phyloP scores from a whole-genome alignment of 768 basidiomycete species.

The Rubroboletus pulcherrimus region DNA sequence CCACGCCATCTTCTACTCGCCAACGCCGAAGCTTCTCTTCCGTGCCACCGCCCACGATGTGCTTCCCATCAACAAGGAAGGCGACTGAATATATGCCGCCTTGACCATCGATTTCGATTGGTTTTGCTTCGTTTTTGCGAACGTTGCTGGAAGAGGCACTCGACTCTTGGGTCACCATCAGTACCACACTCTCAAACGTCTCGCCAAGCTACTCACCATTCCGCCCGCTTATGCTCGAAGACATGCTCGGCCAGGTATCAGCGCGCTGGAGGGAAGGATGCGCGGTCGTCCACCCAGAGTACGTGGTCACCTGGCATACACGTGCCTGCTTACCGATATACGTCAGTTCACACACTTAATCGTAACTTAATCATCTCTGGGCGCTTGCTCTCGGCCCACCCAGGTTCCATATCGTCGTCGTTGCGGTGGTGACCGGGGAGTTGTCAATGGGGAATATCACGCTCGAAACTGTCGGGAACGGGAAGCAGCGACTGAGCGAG shows the following conservation, averaged over 20 bases:
- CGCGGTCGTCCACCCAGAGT: not conserved
- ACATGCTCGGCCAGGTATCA: too few relatives aligned
- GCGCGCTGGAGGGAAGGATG: too few relatives aligned
- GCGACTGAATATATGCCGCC: not conserved
- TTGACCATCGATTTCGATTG: not conserved
- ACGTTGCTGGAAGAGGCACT: too few relatives aligned
- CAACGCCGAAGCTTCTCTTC: not conserved
- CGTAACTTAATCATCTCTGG: not conserved
- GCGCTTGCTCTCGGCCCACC: not conserved
- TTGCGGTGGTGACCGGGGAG: not conserved
- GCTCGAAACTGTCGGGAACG: too few relatives aligned
- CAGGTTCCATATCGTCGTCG: too few relatives aligned
- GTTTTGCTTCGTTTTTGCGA: too few relatives aligned
- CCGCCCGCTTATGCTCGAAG: not conserved
- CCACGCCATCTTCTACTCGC: slow-evolving; percentile 2
- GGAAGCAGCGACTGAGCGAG: not conserved
- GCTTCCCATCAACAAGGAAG: not conserved
- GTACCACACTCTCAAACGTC: too few relatives aligned
- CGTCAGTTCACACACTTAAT: not conserved
- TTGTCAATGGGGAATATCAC: too few relatives aligned
- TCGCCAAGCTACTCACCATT: not conserved
- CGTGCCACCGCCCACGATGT: not conserved
- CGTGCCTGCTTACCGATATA: not conserved
- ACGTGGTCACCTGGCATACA: not conserved
- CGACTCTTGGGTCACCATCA: too few relatives aligned